phyloP scores from a whole-genome alignment of 495 filamentous ascomycete genomes.

The Cercophora sp. region DNA sequence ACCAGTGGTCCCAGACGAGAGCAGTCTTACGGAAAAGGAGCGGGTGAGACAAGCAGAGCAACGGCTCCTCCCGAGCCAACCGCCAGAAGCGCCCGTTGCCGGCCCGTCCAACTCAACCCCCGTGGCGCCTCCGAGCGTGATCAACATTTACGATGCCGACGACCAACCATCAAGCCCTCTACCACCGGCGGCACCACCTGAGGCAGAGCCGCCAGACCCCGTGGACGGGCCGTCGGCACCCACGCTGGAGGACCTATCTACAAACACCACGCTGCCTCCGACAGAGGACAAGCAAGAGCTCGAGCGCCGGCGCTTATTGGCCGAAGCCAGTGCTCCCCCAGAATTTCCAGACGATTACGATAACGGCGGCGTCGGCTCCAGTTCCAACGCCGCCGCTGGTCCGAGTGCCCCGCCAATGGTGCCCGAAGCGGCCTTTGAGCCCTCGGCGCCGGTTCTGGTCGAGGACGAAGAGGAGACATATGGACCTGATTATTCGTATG shows the following conservation, averaged over 20 bases:
- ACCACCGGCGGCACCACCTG: constrained; percentile 4
- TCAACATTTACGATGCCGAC: constrained; percentile 38
- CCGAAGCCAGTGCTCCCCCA: constrained; percentile 67
- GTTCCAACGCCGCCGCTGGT: constrained; percentile 13
- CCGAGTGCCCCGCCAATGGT: constrained; percentile 17
- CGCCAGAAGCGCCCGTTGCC: constrained; percentile 44
- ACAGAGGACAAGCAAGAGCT: constrained; percentile 85
- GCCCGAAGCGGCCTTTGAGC: constrained; percentile 29
- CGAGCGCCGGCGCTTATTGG: constrained; percentile 68
- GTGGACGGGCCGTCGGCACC: constrained; percentile 42
- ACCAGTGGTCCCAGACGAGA: constrained; percentile 51
- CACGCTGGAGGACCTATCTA: constrained; percentile 40
- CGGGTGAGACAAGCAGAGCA: constrained; percentile 64
- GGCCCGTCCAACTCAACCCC: constrained; percentile 43
- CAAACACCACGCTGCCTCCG: constrained; percentile 29
- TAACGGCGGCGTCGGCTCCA: constrained; percentile 20
- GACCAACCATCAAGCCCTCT: constrained; percentile 11
- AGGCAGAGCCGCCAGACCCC: background rate
- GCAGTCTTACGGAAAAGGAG: constrained; percentile 63
- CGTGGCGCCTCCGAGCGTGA: constrained; percentile 25
- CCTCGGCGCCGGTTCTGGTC: constrained; percentile 63
- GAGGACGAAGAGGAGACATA: constrained; percentile 62
- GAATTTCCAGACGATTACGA: constrained; percentile 48
- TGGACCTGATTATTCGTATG: constrained; percentile 31
- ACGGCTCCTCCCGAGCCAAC: constrained; percentile 66